Evolutionary conservation across 1,284 basidiomycete genomes (phyloP).

Genomic region (Entoloma clypeatum): DNA sequence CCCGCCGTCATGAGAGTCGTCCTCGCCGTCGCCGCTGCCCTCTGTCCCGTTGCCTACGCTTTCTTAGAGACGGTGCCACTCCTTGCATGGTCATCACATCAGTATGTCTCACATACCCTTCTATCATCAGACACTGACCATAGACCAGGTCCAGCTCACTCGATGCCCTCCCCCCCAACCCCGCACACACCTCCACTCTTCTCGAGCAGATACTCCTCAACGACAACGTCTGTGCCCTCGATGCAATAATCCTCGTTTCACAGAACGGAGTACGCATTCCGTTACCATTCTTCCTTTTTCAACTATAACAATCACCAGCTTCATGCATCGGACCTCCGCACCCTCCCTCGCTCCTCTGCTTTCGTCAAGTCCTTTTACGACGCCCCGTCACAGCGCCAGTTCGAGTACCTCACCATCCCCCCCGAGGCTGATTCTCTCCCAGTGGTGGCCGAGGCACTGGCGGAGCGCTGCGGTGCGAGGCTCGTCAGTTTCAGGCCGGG

Average conservation of each 20-base stretch:
- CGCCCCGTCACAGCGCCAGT: constrained; percentile 54
- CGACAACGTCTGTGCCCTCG: constrained; percentile 53
- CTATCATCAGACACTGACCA: constrained; percentile 10
- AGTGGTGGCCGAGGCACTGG: too few relatives aligned
- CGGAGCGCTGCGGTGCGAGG: constrained; percentile 50
- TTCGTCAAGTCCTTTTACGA: constrained; percentile 43
- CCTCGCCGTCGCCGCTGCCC: constrained; percentile 29
- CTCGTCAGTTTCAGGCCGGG: constrained; percentile 38
- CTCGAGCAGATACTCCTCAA: constrained; percentile 43
- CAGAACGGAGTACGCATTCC: constrained; percentile 57
- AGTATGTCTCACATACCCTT: constrained; percentile 32
- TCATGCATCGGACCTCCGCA: constrained; percentile 66
- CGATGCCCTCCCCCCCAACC: constrained; percentile 33
- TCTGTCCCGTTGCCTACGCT: constrained; percentile 46
- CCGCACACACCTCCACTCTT: constrained; percentile 31
- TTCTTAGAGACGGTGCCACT: constrained; percentile 60
- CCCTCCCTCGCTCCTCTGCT: constrained; percentile 47
- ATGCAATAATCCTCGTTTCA: constrained; percentile 61
- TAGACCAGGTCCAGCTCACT: constrained; percentile 44
- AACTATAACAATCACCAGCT: constrained; percentile 38
- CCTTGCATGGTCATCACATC: constrained; percentile 66
- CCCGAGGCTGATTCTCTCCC: constrained; percentile 36
- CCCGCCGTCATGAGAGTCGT: too few relatives aligned
- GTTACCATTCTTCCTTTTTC: constrained; percentile 3
- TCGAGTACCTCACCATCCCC: constrained; percentile 51